Evolutionary conservation across 129 eudicot genomes (phyloP).

Genomic region (Centella asiatica): DNA sequence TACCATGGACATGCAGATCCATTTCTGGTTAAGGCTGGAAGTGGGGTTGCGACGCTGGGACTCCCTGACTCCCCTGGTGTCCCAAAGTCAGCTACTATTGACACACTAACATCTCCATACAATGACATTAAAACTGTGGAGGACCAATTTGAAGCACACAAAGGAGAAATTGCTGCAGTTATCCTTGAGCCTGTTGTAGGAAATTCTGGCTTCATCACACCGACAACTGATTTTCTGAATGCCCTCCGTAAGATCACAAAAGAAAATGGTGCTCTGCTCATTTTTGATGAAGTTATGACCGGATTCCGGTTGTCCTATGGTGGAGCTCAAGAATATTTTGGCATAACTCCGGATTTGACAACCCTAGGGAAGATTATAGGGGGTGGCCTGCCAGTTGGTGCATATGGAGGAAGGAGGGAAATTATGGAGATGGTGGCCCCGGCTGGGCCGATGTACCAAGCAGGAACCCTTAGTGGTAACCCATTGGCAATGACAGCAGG

Average conservation of each 20-base stretch:
- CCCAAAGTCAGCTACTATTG: conserved; percentile 56
- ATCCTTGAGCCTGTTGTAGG: conserved; percentile 91
- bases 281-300: conserved; percentile 89
- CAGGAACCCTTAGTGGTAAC: conserved; percentile 85
- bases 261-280: conserved; percentile 51
- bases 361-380: conserved; percentile 77
- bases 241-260: conserved; percentile 50
- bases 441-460: conserved; percentile 93
- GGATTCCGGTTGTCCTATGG: conserved; percentile 82
- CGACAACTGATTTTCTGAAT: conserved; percentile 54
- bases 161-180: conserved; percentile 82
- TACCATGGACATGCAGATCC: conserved; percentile 96
- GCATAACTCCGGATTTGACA: conserved; percentile 69
- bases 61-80: conserved; percentile 96
- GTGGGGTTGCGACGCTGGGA: conserved; percentile 92
- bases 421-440: conserved; percentile 99
- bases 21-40: conserved; percentile 85
- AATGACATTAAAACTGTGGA: conserved; percentile 51
- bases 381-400: conserved; percentile 91
- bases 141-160: conserved; percentile 45
- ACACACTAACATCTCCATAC: conserved; percentile 72
- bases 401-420: conserved; percentile 86
- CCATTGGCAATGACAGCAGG: conserved; percentile 97
- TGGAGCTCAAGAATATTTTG: conserved; percentile 84
- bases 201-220: conserved; percentile 82